Conservation (phyloP, 2,329 filamentous ascomycete species). For the Phialophora chinensis region DNA sequence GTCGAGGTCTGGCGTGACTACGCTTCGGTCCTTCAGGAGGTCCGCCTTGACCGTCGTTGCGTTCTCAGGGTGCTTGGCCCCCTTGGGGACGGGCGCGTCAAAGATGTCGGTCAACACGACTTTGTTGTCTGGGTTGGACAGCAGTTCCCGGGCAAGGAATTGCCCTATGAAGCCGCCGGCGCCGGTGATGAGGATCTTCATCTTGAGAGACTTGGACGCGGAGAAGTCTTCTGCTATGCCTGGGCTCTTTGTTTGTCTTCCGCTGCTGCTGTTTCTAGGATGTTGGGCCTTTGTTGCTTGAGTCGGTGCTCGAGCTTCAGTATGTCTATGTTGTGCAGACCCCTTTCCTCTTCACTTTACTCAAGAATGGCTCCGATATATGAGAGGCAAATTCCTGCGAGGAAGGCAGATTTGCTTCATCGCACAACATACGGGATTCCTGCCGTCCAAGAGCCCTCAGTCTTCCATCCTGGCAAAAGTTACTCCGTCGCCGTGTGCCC, state of each 20-base stretch:
- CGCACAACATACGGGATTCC: slow-evolving; percentile 16
- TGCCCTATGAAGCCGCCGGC: slow-evolving; percentile 70
- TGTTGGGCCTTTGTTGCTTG: neutral
- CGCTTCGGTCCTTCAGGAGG: slow-evolving; percentile 53
- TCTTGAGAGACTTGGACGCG: slow-evolving; percentile 30
- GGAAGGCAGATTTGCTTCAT: neutral
- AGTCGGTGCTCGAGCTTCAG: neutral
- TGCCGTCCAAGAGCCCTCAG: slow-evolving; percentile 2
- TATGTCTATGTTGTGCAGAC: neutral
- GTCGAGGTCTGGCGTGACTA: slow-evolving; percentile 53
- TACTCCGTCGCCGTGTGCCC: neutral
- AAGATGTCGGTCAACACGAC: slow-evolving; percentile 65
- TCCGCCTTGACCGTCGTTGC: slow-evolving; percentile 60
- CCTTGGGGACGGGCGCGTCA: slow-evolving; percentile 57
- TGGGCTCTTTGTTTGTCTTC: neutral
- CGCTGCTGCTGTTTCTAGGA: neutral
- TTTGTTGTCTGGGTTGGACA: slow-evolving; percentile 55
- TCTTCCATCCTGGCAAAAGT: neutral
- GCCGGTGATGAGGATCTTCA: slow-evolving; percentile 67
- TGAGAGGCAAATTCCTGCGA: neutral
- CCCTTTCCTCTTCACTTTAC: neutral
- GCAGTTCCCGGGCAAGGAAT: slow-evolving; percentile 62
- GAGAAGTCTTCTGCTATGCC: neutral
- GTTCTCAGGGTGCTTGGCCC: slow-evolving; percentile 57
- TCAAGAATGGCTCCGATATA: neutral